Conservation (phyloP, 139 green algal species). For the Limnomonas spitsbergensis region DNA sequence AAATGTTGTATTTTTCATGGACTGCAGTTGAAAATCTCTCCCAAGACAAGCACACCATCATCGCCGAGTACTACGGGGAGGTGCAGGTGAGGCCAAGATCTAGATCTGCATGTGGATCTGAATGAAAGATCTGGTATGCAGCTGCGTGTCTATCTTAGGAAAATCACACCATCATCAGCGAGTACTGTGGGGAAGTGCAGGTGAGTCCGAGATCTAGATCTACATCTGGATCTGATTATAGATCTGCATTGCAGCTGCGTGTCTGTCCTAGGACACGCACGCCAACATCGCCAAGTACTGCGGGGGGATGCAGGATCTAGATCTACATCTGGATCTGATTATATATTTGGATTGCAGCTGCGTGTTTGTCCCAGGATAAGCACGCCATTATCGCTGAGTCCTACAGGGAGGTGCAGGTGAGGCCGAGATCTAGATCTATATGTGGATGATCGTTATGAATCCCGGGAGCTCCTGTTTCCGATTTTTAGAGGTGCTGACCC, state of each 20-base stretch:
- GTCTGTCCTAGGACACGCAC: background rate
- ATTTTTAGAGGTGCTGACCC: too few species aligned
- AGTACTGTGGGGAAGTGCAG: conserved; percentile 10
- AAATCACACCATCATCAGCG: background rate
- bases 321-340: too few species aligned
- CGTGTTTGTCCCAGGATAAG: background rate
- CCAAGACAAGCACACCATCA: conserved; percentile 12
- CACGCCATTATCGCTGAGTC: conserved; percentile 12
- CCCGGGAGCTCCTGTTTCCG: too few species aligned
- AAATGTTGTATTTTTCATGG: too few species aligned
- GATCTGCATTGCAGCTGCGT: background rate
- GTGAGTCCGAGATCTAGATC: background rate
- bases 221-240: background rate
- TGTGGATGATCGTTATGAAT: too few species aligned
- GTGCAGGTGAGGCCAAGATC: too few species aligned
- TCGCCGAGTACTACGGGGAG: conserved; percentile 17
- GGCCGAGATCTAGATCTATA: too few species aligned
- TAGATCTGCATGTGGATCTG: too few species aligned
- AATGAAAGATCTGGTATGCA: too few species aligned
- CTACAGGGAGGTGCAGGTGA: conserved; percentile 14
- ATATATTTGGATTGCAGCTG: background rate
- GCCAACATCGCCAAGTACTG: background rate
- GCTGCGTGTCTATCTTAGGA: too few species aligned
- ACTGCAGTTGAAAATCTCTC: background rate
- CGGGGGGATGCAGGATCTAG: too few species aligned